Base-by-base conservation (phyloP, 768 basidiomycete species). In the Boletus insuetus region DNA sequence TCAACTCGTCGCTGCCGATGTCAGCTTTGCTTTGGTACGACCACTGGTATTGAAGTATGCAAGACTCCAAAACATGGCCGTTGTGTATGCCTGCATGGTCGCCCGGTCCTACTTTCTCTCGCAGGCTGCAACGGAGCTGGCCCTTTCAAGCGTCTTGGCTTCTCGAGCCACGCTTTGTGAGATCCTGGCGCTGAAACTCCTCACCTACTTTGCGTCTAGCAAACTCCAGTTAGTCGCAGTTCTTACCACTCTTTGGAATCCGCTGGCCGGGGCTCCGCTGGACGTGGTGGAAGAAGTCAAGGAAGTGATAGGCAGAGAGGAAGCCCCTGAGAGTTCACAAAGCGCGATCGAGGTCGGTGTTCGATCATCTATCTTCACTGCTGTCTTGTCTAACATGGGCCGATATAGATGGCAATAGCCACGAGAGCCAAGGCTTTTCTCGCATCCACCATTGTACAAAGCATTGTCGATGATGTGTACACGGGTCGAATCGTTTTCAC, bases 401-500 rank as follows among this genome's bases (percentile, higher is more conserved):
- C 47, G 20, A 10, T 39, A 2, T 65, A 94, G 90, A 86, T 97
- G 81, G 93, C 94, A 3, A 91, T 98, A 62, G 82, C 87, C 9
- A 94, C 92, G 0, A 76, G 84, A 49, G 82, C 93, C 5, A 98
- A 96, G 69, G 77, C 80, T 29, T 96, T 98, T 64, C 75, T 97
- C 12, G 80, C 92, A 2, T 83, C 87, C 0, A 85, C 92, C 0
- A 79, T 97, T 22, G 85, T 92, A 4, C 95, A 98, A 69, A 84
- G 84, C 51, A 86, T 97, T 26, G 83, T 98, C 35, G 86, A 87
- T 61, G 89, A 94, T 50, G 91, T 99, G 46, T 90, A 94, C 70
- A 76, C 82, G 4, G 96, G 89, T n/a, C 79, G 82, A 8, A 82
- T 91, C 34, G 78, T 89, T 16, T 87, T 88, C 58, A 82, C 85